Conservation (phyloP, 108 stramenopile species). For the Skeletonema grethae region DNA sequence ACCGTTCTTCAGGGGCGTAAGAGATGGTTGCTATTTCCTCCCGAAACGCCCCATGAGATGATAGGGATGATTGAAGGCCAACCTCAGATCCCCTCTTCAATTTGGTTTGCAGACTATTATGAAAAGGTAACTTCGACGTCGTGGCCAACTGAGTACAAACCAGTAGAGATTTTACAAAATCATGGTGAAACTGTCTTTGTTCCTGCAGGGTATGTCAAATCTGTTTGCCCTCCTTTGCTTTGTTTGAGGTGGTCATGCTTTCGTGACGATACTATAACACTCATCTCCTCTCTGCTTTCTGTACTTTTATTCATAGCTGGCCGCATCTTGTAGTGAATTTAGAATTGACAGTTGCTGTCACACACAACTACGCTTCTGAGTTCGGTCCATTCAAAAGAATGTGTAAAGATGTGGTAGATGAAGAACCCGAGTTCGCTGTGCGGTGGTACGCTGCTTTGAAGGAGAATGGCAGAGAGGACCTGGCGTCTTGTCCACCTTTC, state of each 20-base stretch:
- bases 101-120: slow-evolving; percentile 74
- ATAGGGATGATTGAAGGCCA: slow-evolving; percentile 64
- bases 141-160: slow-evolving; percentile 55
- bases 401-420: slow-evolving; percentile 43
- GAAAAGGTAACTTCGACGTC: slow-evolving; percentile 40
- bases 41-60: slow-evolving; percentile 50
- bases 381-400: slow-evolving; percentile 63
- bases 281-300: not conserved
- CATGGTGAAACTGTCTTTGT: slow-evolving; percentile 89
- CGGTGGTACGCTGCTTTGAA: slow-evolving; percentile 38
- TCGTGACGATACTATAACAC: not conserved
- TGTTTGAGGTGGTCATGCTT: too few species aligned
- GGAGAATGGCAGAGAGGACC: slow-evolving; percentile 36
- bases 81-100: slow-evolving; percentile 72
- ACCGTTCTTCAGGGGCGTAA: slow-evolving; percentile 77
- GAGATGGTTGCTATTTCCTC: slow-evolving; percentile 85
- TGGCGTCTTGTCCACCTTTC: slow-evolving; percentile 5
- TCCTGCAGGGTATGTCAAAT: slow-evolving; percentile 53
- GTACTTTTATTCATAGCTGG: slow-evolving; percentile 32
- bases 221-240: not conserved
- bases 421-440: slow-evolving; percentile 66
- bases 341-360: slow-evolving; percentile 79
- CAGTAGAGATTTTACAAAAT: slow-evolving; percentile 70
- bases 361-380: slow-evolving; percentile 87
- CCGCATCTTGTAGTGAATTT: slow-evolving; percentile 86